Evolutionary conservation across 2,329 filamentous ascomycete species (phyloP).

Genomic region (Talaromyces sp.): DNA sequence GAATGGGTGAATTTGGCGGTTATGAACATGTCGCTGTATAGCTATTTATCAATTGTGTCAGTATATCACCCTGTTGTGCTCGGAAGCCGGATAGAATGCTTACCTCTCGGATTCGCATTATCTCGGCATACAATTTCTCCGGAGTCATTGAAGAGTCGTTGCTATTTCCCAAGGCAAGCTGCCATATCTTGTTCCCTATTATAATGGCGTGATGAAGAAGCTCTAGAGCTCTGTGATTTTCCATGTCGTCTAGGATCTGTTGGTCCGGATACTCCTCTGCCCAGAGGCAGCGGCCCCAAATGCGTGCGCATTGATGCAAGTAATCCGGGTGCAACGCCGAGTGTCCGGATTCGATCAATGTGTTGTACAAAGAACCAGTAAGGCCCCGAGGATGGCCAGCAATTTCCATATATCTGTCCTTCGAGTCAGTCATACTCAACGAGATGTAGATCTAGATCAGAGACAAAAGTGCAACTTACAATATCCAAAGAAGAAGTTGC

Average conservation of each 20-base stretch:
- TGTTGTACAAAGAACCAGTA: constrained; percentile 29
- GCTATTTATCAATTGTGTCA: constrained; percentile 20
- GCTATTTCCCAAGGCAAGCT: constrained; percentile 24
- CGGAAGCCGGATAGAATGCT: background rate
- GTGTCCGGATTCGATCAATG: constrained; percentile 31
- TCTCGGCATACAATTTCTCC: constrained; percentile 16
- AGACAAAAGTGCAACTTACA: constrained; percentile 24
- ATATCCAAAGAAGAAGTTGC: constrained; percentile 34
- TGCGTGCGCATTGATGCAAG: constrained; percentile 32
- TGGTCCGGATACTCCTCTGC: constrained; percentile 35
- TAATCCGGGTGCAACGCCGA: constrained; percentile 32
- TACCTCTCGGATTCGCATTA: constrained; percentile 8
- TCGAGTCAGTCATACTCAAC: background rate
- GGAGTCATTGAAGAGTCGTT: background rate
- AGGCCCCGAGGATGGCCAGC: background rate
- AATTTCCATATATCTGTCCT: constrained; percentile 10
- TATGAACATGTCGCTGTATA: constrained; percentile 36
- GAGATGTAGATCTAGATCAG: background rate
- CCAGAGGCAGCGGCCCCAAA: constrained; percentile 37
- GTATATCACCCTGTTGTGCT: background rate
- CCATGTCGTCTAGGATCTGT: constrained; percentile 37
- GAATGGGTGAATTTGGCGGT: constrained; percentile 25
- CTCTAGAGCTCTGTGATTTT: constrained; percentile 36
- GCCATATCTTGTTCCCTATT: constrained; percentile 31
- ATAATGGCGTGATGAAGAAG: constrained; percentile 30